Conservation (phyloP, 495 filamentous ascomycete genomes). For the Penicillium roqueforti region DNA sequence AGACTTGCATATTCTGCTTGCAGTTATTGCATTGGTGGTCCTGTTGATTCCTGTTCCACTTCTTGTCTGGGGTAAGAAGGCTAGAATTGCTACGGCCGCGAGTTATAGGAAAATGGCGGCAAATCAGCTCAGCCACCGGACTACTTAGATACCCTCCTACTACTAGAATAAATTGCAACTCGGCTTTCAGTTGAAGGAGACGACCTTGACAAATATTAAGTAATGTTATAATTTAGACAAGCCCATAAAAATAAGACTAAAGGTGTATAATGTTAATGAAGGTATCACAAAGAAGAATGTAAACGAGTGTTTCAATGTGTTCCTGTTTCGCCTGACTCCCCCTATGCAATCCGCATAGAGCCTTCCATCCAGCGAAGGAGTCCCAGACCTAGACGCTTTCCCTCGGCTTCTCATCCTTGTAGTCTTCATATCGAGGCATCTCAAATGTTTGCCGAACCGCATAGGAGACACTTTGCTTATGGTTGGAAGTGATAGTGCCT, state of each 20-base stretch:
- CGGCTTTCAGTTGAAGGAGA: too few relatives aligned
- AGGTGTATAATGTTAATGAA: background rate
- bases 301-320: background rate
- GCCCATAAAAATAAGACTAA: background rate
- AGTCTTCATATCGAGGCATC: background rate
- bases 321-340: background rate
- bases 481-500: slow-evolving; percentile 3
- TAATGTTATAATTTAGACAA: background rate
- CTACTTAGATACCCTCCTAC: slow-evolving; percentile 5
- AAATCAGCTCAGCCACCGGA: slow-evolving; percentile 21
- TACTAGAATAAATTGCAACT: too few relatives aligned
- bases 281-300: background rate
- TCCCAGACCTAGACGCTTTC: background rate
- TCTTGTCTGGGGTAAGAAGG: slow-evolving; percentile 25
- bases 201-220: too few relatives aligned
- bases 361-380: background rate
- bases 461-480: background rate
- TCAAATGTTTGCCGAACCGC: background rate
- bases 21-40: slow-evolving; percentile 18
- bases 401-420: background rate
- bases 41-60: slow-evolving; percentile 21
- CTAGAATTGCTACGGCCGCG: slow-evolving; percentile 15
- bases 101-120: slow-evolving; percentile 21
- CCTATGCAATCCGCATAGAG: background rate
- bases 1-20: slow-evolving; percentile 24